phyloP scores from a whole-genome alignment of 176 grass and related monocot species.

The Aegilops speltoides region DNA sequence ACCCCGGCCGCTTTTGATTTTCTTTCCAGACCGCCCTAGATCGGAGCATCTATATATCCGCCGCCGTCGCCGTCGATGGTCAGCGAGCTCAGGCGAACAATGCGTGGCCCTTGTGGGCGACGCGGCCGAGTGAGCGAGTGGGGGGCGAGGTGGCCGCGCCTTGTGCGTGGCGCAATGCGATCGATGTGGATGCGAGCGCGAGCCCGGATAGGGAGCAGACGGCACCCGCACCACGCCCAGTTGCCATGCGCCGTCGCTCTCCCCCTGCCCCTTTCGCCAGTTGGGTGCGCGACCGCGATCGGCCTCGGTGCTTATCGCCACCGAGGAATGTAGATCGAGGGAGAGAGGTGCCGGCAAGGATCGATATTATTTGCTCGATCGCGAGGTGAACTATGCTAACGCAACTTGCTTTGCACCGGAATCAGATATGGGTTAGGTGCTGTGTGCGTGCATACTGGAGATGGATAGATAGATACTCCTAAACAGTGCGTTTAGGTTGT shows the following conservation, averaged over 20 bases:
- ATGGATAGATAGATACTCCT: too few relatives aligned
- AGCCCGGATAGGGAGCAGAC: neutral
- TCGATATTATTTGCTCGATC: neutral
- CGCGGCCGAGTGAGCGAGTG: neutral
- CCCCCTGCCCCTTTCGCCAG: neutral
- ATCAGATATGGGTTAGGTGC: too few relatives aligned
- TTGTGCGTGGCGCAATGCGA: too few relatives aligned
- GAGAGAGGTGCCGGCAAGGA: neutral
- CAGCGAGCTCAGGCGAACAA: neutral
- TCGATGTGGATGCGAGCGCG: neutral
- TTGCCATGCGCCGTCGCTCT: neutral
- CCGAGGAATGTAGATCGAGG: neutral
- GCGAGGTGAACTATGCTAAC: neutral
- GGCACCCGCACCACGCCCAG: neutral
- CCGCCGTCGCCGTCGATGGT: neutral
- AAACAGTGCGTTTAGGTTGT: too few relatives aligned
- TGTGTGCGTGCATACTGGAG: too few relatives aligned
- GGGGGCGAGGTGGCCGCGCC: neutral
- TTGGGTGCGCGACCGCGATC: neutral
- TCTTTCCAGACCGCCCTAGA: neutral
- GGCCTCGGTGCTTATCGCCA: neutral
- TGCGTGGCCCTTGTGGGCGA: neutral
- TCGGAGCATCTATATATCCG: neutral
- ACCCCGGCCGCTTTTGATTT: neutral
- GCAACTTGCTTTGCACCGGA: too few relatives aligned